These are phyloP conservation scores for Solanum peruvianum DNA, from an alignment of 257 asterid genomes.

Conservation along the genomic window DNA sequence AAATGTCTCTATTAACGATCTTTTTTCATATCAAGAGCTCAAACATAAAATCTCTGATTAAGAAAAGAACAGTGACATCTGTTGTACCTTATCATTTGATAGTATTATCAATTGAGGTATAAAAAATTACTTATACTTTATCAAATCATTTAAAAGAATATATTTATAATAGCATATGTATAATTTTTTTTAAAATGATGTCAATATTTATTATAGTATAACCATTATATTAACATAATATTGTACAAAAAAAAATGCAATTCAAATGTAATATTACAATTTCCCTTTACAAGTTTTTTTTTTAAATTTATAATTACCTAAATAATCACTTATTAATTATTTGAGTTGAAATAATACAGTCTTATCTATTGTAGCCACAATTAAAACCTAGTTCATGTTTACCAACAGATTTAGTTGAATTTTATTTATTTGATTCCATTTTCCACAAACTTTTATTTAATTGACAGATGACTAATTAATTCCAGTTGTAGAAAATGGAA, in stretches of 20 bases:
- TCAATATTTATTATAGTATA: neutral
- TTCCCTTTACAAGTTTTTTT: neutral
- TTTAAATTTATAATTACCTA: too few species aligned
- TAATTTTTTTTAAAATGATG: neutral
- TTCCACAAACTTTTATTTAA: neutral
- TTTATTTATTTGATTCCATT: neutral
- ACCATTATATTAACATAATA: neutral
- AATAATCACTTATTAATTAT: neutral
- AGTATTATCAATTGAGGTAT: too few species aligned
- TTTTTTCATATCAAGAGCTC: too few species aligned
- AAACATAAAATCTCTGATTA: rapidly evolving
- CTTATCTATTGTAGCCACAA: neutral
- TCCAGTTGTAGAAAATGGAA: neutral
- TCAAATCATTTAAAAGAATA: too few species aligned
- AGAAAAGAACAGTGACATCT: too few species aligned
- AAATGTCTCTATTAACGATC: too few species aligned
- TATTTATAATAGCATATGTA: neutral
- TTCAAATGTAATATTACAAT: neutral
- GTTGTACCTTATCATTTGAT: too few species aligned
- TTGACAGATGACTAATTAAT: neutral
- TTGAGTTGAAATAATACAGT: neutral
- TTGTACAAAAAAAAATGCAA: neutral
- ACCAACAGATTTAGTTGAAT: neutral
- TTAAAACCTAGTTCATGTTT: neutral
- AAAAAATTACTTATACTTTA: too few species aligned